These are phyloP conservation scores for Trypanosoma rangeli DNA, from an alignment of 208 protist species.

Conservation along the genomic window DNA sequence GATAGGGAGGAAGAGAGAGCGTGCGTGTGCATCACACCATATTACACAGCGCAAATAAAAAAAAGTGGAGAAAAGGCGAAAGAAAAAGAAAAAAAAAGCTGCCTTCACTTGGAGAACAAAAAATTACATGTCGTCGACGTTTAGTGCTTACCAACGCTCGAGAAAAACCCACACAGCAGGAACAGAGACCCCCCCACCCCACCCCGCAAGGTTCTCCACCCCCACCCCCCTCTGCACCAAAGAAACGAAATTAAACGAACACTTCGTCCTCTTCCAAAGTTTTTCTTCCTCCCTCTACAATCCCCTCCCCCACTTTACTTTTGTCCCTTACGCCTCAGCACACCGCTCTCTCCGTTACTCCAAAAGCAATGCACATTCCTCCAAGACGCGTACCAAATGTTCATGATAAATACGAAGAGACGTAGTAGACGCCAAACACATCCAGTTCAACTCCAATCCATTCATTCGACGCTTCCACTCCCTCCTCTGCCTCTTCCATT, in stretches of 20 bases:
- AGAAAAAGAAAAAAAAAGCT: constrained; percentile 9
- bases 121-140: no score
- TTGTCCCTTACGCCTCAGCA: no score
- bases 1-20: no score
- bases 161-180: no score
- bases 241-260: neutral
- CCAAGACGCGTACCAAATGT: no score
- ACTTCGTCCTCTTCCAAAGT: constrained; percentile 4
- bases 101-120: no score
- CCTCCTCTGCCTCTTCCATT: neutral
- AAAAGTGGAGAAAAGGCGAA: constrained; percentile 6
- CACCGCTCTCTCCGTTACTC: no score
- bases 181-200: neutral
- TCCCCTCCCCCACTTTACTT: neutral
- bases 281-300: constrained; percentile 8
- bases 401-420: no score
- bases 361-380: no score
- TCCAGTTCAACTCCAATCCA: neutral
- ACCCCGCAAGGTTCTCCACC: constrained; percentile 11
- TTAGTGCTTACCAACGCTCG: no score
- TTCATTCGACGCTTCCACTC: neutral
- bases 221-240: constrained; percentile 1
- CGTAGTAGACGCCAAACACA: no score
- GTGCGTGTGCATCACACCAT: neutral
- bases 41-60: neutral